Conservation (phyloP, 2,329 filamentous ascomycete species). For the Huntiella savannae region DNA sequence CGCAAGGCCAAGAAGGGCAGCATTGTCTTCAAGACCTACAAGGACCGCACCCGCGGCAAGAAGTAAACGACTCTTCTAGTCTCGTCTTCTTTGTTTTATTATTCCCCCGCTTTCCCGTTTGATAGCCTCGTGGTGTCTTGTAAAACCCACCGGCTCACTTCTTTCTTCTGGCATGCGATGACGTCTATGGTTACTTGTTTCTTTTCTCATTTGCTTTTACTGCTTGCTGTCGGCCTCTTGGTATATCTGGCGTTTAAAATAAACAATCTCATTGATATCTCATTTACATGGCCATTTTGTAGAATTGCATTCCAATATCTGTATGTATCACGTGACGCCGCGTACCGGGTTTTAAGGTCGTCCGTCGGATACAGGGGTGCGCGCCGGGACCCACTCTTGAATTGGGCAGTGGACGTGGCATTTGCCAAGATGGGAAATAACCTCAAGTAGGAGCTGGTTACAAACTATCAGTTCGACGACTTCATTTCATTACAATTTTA, state of each 20-base stretch:
- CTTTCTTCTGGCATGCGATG: conserved; percentile 4
- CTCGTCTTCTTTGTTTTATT: not conserved
- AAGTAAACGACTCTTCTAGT: not conserved
- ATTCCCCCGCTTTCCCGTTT: not conserved
- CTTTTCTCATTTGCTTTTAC: conserved; percentile 1
- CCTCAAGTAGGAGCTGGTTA: not conserved
- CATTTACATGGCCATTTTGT: not conserved
- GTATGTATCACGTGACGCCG: conserved; percentile 1
- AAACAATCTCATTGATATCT: not conserved
- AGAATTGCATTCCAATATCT: no score
- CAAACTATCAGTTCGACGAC: not conserved
- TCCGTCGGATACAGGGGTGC: no score
- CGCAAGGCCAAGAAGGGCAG: conserved; percentile 33
- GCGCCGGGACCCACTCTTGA: no score
- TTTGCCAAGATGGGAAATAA: not conserved
- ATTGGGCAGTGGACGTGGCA: conserved; percentile 1
- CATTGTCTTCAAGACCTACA: conserved; percentile 42
- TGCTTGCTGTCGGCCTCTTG: not conserved
- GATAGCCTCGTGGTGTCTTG: not conserved
- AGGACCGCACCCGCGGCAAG: conserved; percentile 18
- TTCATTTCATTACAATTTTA: not conserved
- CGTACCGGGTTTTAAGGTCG: not conserved
- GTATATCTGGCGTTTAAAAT: conserved; percentile 1
- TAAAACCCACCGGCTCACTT: not conserved
- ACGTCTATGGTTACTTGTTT: conserved; percentile 5